Conservation (phyloP, 805 yeast species). For the Cyberlindnera misumaiensis region DNA sequence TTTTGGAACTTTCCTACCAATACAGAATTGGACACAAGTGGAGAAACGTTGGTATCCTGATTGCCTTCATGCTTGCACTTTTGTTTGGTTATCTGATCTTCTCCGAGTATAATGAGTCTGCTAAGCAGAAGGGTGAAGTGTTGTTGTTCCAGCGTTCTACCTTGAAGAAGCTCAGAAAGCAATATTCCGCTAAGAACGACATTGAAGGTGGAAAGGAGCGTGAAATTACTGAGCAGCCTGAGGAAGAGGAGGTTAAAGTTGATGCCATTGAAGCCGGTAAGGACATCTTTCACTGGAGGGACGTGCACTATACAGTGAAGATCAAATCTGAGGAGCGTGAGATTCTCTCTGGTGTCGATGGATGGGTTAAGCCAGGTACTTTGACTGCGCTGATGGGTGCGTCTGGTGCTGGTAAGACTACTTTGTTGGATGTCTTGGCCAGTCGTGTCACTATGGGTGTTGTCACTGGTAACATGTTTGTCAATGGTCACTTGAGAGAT, state of each 20-base stretch:
- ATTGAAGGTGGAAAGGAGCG: slow-evolving; percentile 24
- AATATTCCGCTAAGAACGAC: slow-evolving; percentile 22
- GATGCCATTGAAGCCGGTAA: slow-evolving; percentile 29
- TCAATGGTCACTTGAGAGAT: slow-evolving; percentile 55
- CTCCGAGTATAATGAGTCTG: slow-evolving; percentile 53
- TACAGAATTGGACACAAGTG: slow-evolving; percentile 45
- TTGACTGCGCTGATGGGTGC: slow-evolving; percentile 75
- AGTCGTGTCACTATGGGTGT: slow-evolving; percentile 66
- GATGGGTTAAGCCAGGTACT: slow-evolving; percentile 81
- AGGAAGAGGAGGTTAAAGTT: slow-evolving; percentile 14
- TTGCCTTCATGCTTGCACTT: slow-evolving; percentile 52
- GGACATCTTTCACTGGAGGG: slow-evolving; percentile 71
- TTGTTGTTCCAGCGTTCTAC: slow-evolving; percentile 49
- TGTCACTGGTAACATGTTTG: slow-evolving; percentile 60
- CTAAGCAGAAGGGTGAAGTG: slow-evolving; percentile 67
- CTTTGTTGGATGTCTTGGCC: slow-evolving; percentile 63
- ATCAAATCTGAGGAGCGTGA: slow-evolving; percentile 55
- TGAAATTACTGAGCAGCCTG: slow-evolving; percentile 26
- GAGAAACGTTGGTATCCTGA: slow-evolving; percentile 58
- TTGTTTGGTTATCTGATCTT: slow-evolving; percentile 44
- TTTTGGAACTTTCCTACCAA: slow-evolving; percentile 35
- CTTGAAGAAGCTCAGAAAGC: slow-evolving; percentile 39
- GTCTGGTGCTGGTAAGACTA: slow-evolving; percentile 79
- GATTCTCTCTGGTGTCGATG: slow-evolving; percentile 60
- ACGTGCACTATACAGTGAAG: slow-evolving; percentile 63